Percentiles rank a stretch among this genome's conserved stretches.
Evolutionary conservation across 345 rosid species (phyloP).

Genomic region (Corchorus olitorius): DNA sequence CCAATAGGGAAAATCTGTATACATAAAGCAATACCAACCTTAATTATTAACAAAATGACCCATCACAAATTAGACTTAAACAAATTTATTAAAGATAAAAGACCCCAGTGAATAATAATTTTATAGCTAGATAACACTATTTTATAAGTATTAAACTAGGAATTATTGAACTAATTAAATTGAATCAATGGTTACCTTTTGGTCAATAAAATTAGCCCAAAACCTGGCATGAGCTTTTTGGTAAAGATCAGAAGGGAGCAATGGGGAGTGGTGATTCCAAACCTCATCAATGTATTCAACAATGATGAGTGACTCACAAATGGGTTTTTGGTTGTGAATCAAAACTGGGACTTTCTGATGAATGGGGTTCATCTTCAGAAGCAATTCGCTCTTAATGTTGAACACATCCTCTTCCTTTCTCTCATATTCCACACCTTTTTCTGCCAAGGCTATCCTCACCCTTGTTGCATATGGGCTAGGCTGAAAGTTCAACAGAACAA

Average conservation of each 20-base stretch:
- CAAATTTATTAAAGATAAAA: no score
- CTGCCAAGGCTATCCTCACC: not conserved
- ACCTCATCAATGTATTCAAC: slow-evolving; percentile 8
- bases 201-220: slow-evolving; percentile 7
- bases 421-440: not conserved
- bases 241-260: not conserved
- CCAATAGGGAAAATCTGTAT: not conserved
- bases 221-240: slow-evolving; percentile 9
- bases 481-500: not conserved
- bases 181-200: not conserved
- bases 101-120: no score
- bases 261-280: not conserved
- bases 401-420: not conserved
- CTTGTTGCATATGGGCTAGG: not conserved
- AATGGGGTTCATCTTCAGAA: not conserved
- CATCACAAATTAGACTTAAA: not conserved
- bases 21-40: not conserved
- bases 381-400: not conserved
- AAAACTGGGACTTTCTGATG: slow-evolving; percentile 8
- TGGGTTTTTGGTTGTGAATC: not conserved
- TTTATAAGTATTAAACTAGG: not conserved
- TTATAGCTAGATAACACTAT: no score
- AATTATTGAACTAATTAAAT: not conserved
- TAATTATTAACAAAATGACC: no score
- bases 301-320: not conserved